Conservation (phyloP, 352 stramenopile species). For the Salisapilia sapeloensis region DNA sequence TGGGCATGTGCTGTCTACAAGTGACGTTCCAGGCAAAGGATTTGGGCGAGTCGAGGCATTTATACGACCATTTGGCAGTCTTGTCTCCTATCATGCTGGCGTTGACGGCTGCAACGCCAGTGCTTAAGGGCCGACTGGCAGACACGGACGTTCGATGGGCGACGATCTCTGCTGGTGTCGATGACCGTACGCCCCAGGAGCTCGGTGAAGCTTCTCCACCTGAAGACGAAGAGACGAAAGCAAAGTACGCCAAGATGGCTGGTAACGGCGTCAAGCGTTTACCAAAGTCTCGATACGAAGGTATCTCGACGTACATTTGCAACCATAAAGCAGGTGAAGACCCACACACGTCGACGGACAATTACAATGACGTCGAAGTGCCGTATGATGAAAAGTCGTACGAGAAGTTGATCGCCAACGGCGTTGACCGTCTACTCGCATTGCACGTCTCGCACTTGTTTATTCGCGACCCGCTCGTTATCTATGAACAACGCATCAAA, state of each 20-base stretch:
- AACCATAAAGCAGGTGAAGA: conserved; percentile 79
- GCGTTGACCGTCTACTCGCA: conserved; percentile 91
- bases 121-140: conserved; percentile 88
- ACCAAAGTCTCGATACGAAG: conserved; percentile 91
- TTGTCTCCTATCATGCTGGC: conserved; percentile 98
- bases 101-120: conserved; percentile 95
- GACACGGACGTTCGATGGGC: conserved; percentile 91
- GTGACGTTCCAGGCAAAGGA: conserved; percentile 97
- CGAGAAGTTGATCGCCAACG: conserved; percentile 74
- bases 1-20: conserved; percentile 99
- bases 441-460: conserved; percentile 98
- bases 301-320: conserved; percentile 82
- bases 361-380: conserved; percentile 92
- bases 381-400: conserved; percentile 91
- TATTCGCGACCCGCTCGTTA: conserved; percentile 95
- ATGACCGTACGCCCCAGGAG: conserved; percentile 86
- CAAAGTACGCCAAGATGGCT: conserved; percentile 84
- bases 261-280: conserved; percentile 85
- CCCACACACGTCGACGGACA: conserved; percentile 51
- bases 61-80: conserved; percentile 99
- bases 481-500: conserved; percentile 83
- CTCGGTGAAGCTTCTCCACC: conserved; percentile 21
- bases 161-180: conserved; percentile 94
- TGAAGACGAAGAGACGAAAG: conserved; percentile 22
- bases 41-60: conserved; percentile 94